Evolutionary conservation across 768 basidiomycete species (phyloP).

Genomic region (Mycena vitilis): DNA sequence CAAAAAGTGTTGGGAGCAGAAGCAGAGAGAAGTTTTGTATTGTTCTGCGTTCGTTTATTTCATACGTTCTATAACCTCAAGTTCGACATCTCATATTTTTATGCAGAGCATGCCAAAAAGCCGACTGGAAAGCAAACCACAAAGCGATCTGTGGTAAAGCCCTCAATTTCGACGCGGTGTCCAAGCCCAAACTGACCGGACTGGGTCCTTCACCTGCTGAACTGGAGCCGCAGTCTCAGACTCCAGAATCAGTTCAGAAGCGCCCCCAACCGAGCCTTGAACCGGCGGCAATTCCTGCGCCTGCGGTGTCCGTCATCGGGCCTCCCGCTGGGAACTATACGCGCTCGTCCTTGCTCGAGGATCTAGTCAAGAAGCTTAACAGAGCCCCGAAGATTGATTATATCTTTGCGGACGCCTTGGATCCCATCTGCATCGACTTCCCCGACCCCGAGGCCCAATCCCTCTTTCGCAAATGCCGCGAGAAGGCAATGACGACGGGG

Average conservation of each 20-base stretch:
- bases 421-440: not conserved
- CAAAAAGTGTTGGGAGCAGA: conserved; percentile 25
- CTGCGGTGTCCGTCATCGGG: not conserved
- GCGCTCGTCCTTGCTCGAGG: conserved; percentile 2
- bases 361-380: conserved; percentile 3
- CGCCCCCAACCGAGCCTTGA: too few relatives aligned
- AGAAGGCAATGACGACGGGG: conserved; percentile 33
- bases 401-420: not conserved
- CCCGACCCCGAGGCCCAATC: conserved; percentile 21
- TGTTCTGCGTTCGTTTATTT: conserved; percentile 32
- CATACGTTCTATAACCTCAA: not conserved
- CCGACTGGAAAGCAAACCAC: conserved; percentile 35
- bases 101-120: conserved; percentile 33
- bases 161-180: conserved; percentile 29
- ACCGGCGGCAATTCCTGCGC: too few relatives aligned
- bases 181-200: conserved; percentile 7
- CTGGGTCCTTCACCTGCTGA: not conserved
- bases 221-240: too few relatives aligned
- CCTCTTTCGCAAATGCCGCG: conserved; percentile 25
- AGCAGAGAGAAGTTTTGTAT: conserved; percentile 29
- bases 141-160: conserved; percentile 37
- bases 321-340: conserved; percentile 6
- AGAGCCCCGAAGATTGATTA: conserved; percentile 12
- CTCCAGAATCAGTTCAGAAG: not conserved
- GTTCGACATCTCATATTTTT: not conserved